Base-by-base conservation (phyloP, 1,284 basidiomycete species). In the Apiotrichum domesticum region DNA sequence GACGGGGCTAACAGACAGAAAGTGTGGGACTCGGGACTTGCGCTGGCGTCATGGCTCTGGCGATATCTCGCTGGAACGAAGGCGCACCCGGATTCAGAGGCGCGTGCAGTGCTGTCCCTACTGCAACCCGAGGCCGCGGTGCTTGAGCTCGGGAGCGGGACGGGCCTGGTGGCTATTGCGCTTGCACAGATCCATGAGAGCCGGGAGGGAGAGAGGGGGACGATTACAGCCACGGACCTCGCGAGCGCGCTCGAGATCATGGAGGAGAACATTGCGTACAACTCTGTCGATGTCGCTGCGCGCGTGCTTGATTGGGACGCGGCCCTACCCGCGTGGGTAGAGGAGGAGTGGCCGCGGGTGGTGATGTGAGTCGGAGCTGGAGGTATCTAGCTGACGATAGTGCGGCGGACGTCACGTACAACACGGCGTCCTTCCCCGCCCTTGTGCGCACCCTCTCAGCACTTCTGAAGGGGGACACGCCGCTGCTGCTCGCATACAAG, bases 21-120 rank as follows among this genome's bases (percentile, higher is more conserved):
- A 88, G 82, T 92, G 52, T 92, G 90, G 90, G 90, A 93, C 72
- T 92, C 88, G 55, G 90, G 89, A 1, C 80, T 91, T 48, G 88
- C 87, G 2, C 76, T 91, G 29, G 84, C 85, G 55, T 83, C 87
- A 0, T 91, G 88, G 87, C 77, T 91, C 6, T 70, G 61, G 56
- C 55, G 14, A 75, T 56, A 65, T 35, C 47, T 68, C 4, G 13
- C 21, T 4, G 32, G 43, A n/a, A 1, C 3, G 10, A 29, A 41
- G 7, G 4, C 7, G 11, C 59, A 57, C 10, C 13, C 33, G 13
- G 33, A 56, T 44, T n/a, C 57, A 1, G 47, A 52, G 5, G 59
- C 56, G 8, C 46, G 49, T 1, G 10, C 21, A 3, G 56, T 64
- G 1, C 46, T 70, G 10, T 46, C 51, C 6, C 13, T 41, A 4